Evolutionary conservation across 179 eudicot genomes (phyloP).

Genomic region (Sideroxylon spinosum): DNA sequence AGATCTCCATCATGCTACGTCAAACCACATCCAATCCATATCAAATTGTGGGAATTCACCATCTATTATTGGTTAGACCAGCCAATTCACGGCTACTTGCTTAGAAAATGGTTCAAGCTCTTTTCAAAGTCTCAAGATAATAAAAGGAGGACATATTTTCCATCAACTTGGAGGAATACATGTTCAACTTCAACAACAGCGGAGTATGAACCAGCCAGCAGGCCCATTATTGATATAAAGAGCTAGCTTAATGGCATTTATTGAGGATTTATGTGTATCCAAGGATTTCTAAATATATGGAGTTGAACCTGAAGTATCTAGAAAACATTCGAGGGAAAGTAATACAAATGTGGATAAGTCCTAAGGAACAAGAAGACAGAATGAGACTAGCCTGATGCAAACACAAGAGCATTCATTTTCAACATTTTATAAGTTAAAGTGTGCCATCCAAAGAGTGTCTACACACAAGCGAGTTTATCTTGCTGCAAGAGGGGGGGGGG

Average conservation of each 20-base stretch:
- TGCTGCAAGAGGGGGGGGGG: too few relatives aligned
- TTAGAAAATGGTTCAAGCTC: background rate
- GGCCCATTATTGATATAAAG: background rate
- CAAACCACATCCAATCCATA: background rate
- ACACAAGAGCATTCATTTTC: background rate
- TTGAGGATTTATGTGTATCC: background rate
- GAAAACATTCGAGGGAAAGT: background rate
- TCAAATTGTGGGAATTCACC: background rate
- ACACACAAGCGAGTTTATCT: background rate
- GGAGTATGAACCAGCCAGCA: too few relatives aligned
- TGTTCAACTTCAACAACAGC: conserved; percentile 1
- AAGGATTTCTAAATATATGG: background rate
- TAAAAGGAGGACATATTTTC: background rate
- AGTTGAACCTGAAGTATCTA: background rate
- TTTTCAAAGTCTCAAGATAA: background rate
- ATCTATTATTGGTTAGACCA: background rate
- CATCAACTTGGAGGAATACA: background rate
- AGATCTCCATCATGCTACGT: background rate
- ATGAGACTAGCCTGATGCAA: background rate
- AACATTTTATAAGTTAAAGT: background rate
- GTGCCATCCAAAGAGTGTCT: background rate
- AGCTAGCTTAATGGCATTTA: background rate
- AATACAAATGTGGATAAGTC: background rate
- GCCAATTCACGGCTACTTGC: background rate
- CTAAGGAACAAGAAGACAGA: background rate